Base-by-base conservation (phyloP, 371 early-diverging fungal species). In the Mortierella sp. region DNA sequence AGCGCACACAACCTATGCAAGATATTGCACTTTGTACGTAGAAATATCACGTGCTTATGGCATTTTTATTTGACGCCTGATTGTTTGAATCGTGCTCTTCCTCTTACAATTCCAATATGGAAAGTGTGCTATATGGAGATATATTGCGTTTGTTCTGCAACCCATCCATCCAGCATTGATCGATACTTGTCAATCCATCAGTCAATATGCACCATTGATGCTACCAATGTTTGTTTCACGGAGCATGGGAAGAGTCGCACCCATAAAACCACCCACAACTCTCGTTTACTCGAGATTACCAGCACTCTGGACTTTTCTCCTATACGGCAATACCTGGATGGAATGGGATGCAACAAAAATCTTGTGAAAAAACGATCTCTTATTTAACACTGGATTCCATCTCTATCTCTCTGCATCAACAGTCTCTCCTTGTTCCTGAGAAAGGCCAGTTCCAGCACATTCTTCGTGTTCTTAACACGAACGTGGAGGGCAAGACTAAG, bases 401-500 rank as follows among this genome's bases (percentile, higher is more conserved):
- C 32, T 54, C 35, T 62, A 2, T 66, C 49, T 62, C 5, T 75
- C 68, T 51, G 60, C 72, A 55, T 39, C 68, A 63, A 70, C 84
- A 93, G 96, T 96, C 96, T 84, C 92, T 96, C 89, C 94, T 94
- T 75, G 95, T 95, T 81, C 92, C 95, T 70, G 95, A 94, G 85
- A 92, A 93, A 92, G 91, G 91, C 85, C 91, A 94, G 86, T 97
- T 99, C 92, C 98, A 97, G 90, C 96, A 97, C 93, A 99, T 99
- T 90, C 91, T 99, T 83, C 99, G 99, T 97, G 92, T 99, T 69
- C 96, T 97, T 87, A 99, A 99, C 95, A 99, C 99, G 89, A 99
- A 99, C 93, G 94, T 99, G 86, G 97, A 99, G 87, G 99, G 99
- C 77, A 96, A 94, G 87, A 90, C 92, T 83, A 97, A 96, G 90